Percentiles rank a stretch among this genome's conserved stretches.
These are phyloP conservation scores for Phytopythium vexans DNA, from an alignment of 352 stramenopile species.

Conservation along the genomic window DNA sequence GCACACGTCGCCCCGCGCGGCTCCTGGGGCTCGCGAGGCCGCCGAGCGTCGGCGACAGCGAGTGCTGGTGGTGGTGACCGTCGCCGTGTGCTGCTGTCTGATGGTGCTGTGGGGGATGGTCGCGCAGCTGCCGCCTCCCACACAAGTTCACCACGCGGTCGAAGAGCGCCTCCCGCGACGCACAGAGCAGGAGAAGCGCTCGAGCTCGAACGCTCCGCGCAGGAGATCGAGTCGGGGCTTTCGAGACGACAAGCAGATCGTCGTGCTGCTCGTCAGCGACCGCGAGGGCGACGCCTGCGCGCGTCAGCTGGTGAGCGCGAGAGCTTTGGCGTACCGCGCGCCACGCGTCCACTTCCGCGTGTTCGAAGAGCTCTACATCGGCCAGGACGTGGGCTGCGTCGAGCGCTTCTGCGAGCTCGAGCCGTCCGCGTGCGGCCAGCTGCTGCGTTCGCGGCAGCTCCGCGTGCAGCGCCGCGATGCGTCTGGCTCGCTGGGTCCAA, in stretches of 20 bases:
- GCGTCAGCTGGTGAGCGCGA: conserved; percentile 43
- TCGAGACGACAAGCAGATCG: conserved; percentile 66
- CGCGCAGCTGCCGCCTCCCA: conserved; percentile 22
- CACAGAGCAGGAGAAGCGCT: conserved; percentile 11
- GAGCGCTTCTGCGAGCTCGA: conserved; percentile 54
- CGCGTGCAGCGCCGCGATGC: conserved; percentile 50
- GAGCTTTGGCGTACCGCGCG: conserved; percentile 29
- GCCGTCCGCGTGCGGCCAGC: conserved; percentile 33
- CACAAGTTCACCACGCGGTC: conserved; percentile 22
- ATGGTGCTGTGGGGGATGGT: conserved; percentile 40
- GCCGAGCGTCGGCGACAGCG: conserved; percentile 11
- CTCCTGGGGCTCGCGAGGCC: conserved; percentile 2
- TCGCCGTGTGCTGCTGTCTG: conserved; percentile 30
- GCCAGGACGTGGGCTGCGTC: conserved; percentile 56
- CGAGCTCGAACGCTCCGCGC: conserved; percentile 10
- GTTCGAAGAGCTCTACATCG: conserved; percentile 69
- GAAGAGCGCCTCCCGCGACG: conserved; percentile 14
- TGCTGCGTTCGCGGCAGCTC: conserved; percentile 55
- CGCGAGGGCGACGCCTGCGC: conserved; percentile 57
- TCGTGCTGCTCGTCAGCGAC: conserved; percentile 69
- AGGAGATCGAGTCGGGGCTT: conserved; percentile 32
- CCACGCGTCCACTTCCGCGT: conserved; percentile 62
- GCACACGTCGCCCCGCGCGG: conserved; percentile 27
- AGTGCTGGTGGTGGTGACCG: conserved; percentile 16
- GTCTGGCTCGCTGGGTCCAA: conserved; percentile 45